phyloP scores from a whole-genome alignment of 1,284 basidiomycete genomes.

The Phellopilus nigrolimitatus region DNA sequence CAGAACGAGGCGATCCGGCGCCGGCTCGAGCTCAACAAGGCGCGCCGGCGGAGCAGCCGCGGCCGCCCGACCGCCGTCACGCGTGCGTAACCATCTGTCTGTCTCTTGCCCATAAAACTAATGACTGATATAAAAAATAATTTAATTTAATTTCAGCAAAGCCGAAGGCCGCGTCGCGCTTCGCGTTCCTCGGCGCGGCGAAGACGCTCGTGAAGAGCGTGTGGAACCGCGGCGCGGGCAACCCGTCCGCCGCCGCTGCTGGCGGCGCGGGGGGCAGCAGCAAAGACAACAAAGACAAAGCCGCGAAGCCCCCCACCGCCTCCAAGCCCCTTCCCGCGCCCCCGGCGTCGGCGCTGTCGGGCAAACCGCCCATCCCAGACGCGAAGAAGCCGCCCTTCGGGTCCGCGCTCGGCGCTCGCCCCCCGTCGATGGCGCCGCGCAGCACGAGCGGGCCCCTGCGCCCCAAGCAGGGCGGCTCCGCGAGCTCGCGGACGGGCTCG shows the following conservation, averaged over 20 bases:
- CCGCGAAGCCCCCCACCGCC: slow-evolving; percentile 16
- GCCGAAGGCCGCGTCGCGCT: slow-evolving; percentile 41
- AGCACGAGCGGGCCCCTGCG: too few relatives aligned
- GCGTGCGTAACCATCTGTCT: slow-evolving; percentile 11
- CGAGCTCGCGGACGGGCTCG: too few relatives aligned
- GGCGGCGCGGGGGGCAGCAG: too few relatives aligned
- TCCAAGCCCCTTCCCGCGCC: slow-evolving; percentile 9
- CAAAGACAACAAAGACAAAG: slow-evolving; percentile 18
- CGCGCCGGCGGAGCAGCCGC: slow-evolving; percentile 60
- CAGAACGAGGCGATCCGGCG: slow-evolving; percentile 57
- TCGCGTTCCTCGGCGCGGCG: slow-evolving; percentile 49
- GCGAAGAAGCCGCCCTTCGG: background rate
- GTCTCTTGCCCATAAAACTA: background rate
- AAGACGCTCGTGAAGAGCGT: slow-evolving; percentile 53
- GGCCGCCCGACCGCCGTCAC: slow-evolving; percentile 41
- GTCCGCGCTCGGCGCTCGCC: background rate
- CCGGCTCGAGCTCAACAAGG: slow-evolving; percentile 57
- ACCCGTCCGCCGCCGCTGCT: slow-evolving; percentile 16
- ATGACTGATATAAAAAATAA: background rate
- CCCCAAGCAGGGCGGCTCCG: too few relatives aligned
- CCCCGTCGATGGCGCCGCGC: too few relatives aligned
- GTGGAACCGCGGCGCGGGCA: slow-evolving; percentile 45
- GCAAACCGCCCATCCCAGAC: slow-evolving; percentile 2
- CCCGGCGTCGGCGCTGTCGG: too few relatives aligned
- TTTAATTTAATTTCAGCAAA: slow-evolving; percentile 28